Evolutionary conservation across 768 basidiomycete genomes (phyloP).

Genomic region (Peribolospora kevripleyi): DNA sequence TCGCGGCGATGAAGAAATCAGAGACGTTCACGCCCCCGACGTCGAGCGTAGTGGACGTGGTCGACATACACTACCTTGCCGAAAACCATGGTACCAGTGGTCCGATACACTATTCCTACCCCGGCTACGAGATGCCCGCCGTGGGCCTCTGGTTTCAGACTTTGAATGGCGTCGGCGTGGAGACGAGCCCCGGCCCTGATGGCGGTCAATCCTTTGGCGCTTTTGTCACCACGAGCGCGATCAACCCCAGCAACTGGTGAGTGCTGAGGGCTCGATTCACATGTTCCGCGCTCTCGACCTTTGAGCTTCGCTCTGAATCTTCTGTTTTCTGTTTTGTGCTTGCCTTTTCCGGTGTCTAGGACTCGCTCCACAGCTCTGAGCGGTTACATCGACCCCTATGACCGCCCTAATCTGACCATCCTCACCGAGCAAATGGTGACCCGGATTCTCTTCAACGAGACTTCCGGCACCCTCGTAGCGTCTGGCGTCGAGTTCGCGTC

Average conservation of each 20-base stretch:
- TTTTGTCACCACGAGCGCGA: conserved; percentile 19
- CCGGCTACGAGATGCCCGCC: conserved; percentile 11
- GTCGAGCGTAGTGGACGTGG: conserved; percentile 10
- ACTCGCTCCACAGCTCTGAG: conserved; percentile 21
- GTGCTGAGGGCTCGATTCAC: not conserved
- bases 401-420: conserved; percentile 22
- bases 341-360: conserved; percentile 3
- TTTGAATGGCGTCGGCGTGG: conserved; percentile 9
- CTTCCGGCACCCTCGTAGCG: conserved; percentile 17
- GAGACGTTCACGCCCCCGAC: conserved; percentile 23
- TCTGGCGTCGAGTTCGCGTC: conserved; percentile 22
- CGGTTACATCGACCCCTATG: conserved; percentile 21
- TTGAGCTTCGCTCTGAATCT: no score
- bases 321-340: no score
- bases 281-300: not conserved
- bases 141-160: conserved; percentile 12
- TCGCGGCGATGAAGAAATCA: conserved; percentile 13
- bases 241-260: conserved; percentile 17
- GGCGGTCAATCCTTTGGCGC: conserved; percentile 10
- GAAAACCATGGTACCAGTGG: conserved; percentile 16
- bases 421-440: conserved; percentile 25
- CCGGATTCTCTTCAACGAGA: conserved; percentile 19
- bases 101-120: conserved; percentile 12
- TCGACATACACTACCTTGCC: conserved; percentile 16
- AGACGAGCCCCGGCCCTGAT: conserved; percentile 7